A percentile compares a stretch with the other conserved stretches of the same genome.
Conservation (phyloP, 441 rosid species). For the Dalechampia spathulata region DNA sequence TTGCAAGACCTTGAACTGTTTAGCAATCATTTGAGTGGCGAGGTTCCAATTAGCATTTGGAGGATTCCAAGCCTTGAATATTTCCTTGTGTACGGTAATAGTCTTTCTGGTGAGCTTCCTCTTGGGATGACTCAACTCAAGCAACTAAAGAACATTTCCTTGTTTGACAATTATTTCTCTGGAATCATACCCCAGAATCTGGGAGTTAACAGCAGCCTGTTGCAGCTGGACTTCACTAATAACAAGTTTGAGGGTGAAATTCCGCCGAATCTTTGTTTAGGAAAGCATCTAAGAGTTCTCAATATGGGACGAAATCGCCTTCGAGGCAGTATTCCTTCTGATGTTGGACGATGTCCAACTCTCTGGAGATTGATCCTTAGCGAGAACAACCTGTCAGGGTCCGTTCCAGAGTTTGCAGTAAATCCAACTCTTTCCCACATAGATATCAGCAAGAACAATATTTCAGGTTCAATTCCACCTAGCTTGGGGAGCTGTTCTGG, state of each 20-base stretch:
- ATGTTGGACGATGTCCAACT: slow-evolving; percentile 43
- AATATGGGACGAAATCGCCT: slow-evolving; percentile 54
- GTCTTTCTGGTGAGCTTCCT: slow-evolving; percentile 62
- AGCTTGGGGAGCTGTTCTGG: slow-evolving; percentile 47
- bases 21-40: slow-evolving; percentile 46
- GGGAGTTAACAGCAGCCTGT: slow-evolving; percentile 61
- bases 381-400: slow-evolving; percentile 44
- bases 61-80: slow-evolving; percentile 46
- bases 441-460: slow-evolving; percentile 42
- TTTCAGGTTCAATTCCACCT: slow-evolving; percentile 51
- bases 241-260: slow-evolving; percentile 57
- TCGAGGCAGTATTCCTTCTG: slow-evolving; percentile 52
- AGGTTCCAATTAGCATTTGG: slow-evolving; percentile 63
- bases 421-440: slow-evolving; percentile 34
- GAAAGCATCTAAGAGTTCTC: slow-evolving; percentile 37
- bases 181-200: slow-evolving; percentile 53
- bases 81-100: slow-evolving; percentile 45
- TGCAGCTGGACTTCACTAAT: slow-evolving; percentile 47
- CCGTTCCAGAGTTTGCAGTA: slow-evolving; percentile 44
- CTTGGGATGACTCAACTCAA: slow-evolving; percentile 49
- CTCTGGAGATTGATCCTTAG: slow-evolving; percentile 53
- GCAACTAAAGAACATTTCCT: slow-evolving; percentile 36
- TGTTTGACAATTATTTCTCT: slow-evolving; percentile 46
- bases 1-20: slow-evolving; percentile 50
- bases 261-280: slow-evolving; percentile 59